Base-by-base conservation (phyloP, 768 basidiomycete genomes). In the Trametes cingulata region DNA sequence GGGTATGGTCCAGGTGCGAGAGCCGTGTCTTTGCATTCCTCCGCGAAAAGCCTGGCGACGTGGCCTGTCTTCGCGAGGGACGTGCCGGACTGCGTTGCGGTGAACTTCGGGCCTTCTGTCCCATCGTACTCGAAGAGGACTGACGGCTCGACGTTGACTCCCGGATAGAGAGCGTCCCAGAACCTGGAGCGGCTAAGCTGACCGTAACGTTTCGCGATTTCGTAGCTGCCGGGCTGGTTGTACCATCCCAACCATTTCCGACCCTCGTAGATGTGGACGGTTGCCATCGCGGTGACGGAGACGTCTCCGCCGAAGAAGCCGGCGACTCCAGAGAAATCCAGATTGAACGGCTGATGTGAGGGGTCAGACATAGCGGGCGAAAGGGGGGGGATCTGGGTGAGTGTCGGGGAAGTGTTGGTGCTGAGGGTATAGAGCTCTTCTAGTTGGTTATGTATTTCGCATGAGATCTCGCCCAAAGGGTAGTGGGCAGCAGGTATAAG, bases 101-200 rank as follows among this genome's bases (percentile, higher is more conserved):
- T 56, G 37, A 57, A 62, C 39, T 48, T 56, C 15, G 55, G 56
- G 1, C 61, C 61, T 12, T 52, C 35, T 15, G 39, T 52, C 4
- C 61, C 61, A 25, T 62, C 55, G 39, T 57, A 56, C 35, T 56
- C 61, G 41, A 62, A 62, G 37, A 62, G 55, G 6, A 52, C 56
- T n/a, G 61, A 55, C 24, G 61, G 61, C 40, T 56, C 56, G 29
- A 62, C 55, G 51, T 62, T 62, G 45, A 56, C 43, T 9, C 61
- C 61, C 1, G 61, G 61, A 29, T 62, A 62, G 24, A 62, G 56
- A 17, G 55, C 61, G n/a, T 62, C 61, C 61, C 61, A 62, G 61
- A 62, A 62, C 19, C 61, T 55, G 22, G 61, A 57, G 27, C 61
- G 55, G 14, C 54, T 50, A 5, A 62, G 55, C 46, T 62, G 61